These are phyloP conservation scores for Solanum peruvianum DNA, from an alignment of 257 asterid genomes.

Conservation along the genomic window DNA sequence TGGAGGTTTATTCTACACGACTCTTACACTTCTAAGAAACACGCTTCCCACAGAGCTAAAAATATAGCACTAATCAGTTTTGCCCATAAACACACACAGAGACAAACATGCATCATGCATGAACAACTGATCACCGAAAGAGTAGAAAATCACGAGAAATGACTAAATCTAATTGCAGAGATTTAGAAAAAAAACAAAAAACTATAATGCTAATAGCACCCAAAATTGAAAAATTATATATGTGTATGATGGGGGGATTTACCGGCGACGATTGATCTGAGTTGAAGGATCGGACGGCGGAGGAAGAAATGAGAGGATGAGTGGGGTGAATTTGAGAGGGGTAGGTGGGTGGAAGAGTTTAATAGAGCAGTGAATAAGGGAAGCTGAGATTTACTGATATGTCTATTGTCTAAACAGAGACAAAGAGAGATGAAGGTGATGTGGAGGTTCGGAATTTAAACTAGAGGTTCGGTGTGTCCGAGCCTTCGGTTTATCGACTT, in stretches of 20 bases:
- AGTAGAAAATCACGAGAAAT: neutral
- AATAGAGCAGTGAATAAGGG: neutral
- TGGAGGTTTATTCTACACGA: neutral
- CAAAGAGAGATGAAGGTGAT: neutral
- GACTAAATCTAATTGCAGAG: neutral
- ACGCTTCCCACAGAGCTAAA: neutral
- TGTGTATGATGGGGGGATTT: neutral
- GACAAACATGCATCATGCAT: neutral
- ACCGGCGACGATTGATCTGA: neutral
- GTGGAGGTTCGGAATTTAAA: constrained; percentile 7
- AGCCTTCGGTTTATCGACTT: constrained; percentile 18
- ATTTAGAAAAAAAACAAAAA: neutral
- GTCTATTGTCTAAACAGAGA: neutral
- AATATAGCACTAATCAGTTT: neutral
- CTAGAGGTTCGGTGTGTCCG: neutral
- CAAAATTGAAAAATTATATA: neutral
- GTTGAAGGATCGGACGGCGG: neutral
- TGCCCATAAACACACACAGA: constrained; percentile 1
- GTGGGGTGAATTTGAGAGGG: neutral
- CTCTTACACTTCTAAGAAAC: neutral
- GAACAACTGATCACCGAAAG: neutral
- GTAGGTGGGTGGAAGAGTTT: neutral
- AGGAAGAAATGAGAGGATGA: neutral
- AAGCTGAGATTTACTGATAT: neutral
- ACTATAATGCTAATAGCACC: neutral